phyloP scores from a whole-genome alignment of 495 filamentous ascomycete species.

The Penicillium bialowiezense region DNA sequence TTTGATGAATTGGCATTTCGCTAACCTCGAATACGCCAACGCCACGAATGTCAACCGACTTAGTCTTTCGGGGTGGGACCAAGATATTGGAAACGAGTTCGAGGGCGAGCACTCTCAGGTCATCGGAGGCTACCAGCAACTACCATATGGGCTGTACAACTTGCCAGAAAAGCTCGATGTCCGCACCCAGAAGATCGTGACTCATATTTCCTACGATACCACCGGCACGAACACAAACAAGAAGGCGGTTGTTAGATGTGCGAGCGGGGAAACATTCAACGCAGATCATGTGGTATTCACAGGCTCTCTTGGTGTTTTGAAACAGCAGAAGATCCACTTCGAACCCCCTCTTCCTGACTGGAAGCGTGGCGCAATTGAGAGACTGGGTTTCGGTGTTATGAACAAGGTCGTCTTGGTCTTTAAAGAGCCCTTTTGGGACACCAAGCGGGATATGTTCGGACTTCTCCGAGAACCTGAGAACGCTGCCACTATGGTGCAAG shows the following conservation, averaged over 20 bases:
- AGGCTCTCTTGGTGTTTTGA: conserved; percentile 85
- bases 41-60: conserved; percentile 81
- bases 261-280: conserved; percentile 70
- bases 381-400: conserved; percentile 89
- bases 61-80: conserved; percentile 91
- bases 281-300: conserved; percentile 89
- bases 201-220: conserved; percentile 63
- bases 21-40: conserved; percentile 97
- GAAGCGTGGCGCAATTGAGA: conserved; percentile 77
- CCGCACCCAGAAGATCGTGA: conserved; percentile 64
- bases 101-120: conserved; percentile 91
- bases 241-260: conserved; percentile 65
- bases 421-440: conserved; percentile 87
- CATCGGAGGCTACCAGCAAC: conserved; percentile 86
- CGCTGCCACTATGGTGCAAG: conserved; percentile 52
- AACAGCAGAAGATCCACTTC: conserved; percentile 71
- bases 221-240: conserved; percentile 33
- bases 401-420: conserved; percentile 97
- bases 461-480: conserved; percentile 70
- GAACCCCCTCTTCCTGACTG: conserved; percentile 79
- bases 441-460: conserved; percentile 90
- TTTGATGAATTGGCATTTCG: conserved; percentile 96
- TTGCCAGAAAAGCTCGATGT: conserved; percentile 78
- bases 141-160: conserved; percentile 77
- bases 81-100: conserved; percentile 96